Base-by-base conservation (phyloP, 2,329 filamentous ascomycete genomes). In the Colletotrichum chrysophilum region DNA sequence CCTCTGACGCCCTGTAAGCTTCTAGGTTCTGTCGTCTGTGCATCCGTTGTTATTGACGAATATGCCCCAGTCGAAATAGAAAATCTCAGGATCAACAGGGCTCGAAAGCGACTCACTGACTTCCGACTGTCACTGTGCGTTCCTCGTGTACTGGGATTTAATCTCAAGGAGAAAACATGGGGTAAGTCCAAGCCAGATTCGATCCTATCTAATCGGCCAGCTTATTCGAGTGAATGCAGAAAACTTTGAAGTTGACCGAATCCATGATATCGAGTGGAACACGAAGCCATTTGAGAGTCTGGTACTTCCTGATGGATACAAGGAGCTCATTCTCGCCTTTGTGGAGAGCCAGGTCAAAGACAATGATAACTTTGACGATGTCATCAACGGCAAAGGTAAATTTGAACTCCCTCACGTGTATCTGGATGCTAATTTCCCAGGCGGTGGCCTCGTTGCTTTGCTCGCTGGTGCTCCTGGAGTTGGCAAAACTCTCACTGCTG, bases 241-340 rank as follows among this genome's bases (percentile, higher is more conserved):
- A 12, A 66, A 21, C 30, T 89, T 89, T 75, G 87, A 84, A 76
- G 83, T 90, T 56, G 87, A 89, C 62, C 80, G 85, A 9, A 82
- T 89, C 13, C 74, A 76, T 6, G 85, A 87, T 34, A 87, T 90
- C 66, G 71, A 82, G 62, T 91, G 88, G 86, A 88, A 89, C 74
- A 82, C 83, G 7, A 80, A 85, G 43, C 88, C 88, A 6, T 91
- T 90, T 70, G 80, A 85, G 38, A 86, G 83, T 3, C 85, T 91
- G 3, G 88, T 90, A 16, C 83, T 91, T 34, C 86, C 87, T 0
- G 77, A 84, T 0, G 87, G 87, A 28, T 85, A 89, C 70, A 91
- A 90, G 80, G 86, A 89, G 38, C 82, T 90, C 9, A 86, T 90
- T 75, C 83, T 87, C 5, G 87, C 88, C 2, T 88, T 90, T 64